A percentile compares a stretch with the other conserved stretches of the same genome.
These are phyloP conservation scores for Macadamia tetraphylla DNA, from an alignment of 164 flowering plant species.

Conservation along the genomic window DNA sequence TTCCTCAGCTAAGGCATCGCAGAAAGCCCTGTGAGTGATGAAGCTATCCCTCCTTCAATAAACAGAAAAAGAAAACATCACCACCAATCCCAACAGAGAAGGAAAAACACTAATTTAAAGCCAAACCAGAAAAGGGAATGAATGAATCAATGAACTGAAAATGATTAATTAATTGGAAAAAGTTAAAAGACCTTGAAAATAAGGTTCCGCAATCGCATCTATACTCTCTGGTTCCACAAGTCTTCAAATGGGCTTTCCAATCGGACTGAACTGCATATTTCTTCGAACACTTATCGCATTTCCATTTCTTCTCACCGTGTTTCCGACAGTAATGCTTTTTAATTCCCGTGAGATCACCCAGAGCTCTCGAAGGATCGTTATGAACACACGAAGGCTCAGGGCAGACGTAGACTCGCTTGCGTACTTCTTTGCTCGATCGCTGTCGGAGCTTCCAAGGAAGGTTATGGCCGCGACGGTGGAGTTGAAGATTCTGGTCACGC, in stretches of 20 bases:
- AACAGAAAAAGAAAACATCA: neutral
- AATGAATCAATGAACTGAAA: neutral
- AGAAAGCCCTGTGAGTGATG: conserved; percentile 81
- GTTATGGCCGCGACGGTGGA: conserved; percentile 71
- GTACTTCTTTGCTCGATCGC: conserved; percentile 42
- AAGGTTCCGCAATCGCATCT: conserved; percentile 87
- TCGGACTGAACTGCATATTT: conserved; percentile 88
- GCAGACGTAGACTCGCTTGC: conserved; percentile 71
- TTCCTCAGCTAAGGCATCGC: conserved; percentile 84
- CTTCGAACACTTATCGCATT: conserved; percentile 86
- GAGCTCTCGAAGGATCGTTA: conserved; percentile 69
- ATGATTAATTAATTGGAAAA: neutral
- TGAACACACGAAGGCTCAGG: conserved; percentile 78
- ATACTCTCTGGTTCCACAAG: conserved; percentile 79
- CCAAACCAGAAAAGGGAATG: neutral
- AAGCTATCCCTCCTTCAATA: conserved; percentile 74
- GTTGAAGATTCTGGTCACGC: conserved; percentile 70
- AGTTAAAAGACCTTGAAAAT: conserved; percentile 57
- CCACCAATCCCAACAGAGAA: neutral
- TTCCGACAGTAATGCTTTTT: conserved; percentile 82
- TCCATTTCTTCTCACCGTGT: conserved; percentile 93
- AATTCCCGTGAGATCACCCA: conserved; percentile 83
- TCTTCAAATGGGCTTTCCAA: conserved; percentile 91
- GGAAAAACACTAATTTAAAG: neutral
- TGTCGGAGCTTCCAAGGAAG: conserved; percentile 76